These are phyloP conservation scores for Plasmodium vivax DNA, from an alignment of 169 alveolate species.

Conservation along the genomic window DNA sequence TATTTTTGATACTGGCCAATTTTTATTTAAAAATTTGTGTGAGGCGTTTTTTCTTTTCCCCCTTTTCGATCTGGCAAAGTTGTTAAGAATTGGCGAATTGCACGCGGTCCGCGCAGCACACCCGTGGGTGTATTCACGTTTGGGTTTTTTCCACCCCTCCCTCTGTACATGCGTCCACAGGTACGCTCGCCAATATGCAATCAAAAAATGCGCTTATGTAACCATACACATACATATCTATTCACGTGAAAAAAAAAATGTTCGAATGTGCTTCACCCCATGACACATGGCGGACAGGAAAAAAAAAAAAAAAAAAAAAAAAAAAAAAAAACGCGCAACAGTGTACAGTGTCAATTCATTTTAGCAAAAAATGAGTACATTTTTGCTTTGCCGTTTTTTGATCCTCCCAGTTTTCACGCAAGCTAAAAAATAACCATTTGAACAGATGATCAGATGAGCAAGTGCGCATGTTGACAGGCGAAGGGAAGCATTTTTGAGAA, in stretches of 20 bases:
- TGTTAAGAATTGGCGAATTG: background rate
- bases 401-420: background rate
- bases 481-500: background rate
- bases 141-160: background rate
- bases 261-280: background rate
- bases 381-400: background rate
- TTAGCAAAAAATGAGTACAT: background rate
- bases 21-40: background rate
- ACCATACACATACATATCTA: background rate
- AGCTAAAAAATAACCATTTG: background rate
- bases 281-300: background rate
- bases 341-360: background rate
- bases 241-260: background rate
- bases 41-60: background rate
- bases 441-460: background rate
- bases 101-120: background rate
- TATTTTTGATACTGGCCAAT: background rate
- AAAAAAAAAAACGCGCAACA: background rate
- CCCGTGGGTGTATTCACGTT: background rate
- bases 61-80: background rate
- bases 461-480: background rate
- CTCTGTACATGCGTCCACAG: background rate
- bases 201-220: background rate
- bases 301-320: conserved; percentile 1
- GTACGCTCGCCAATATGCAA: background rate